phyloP scores from a whole-genome alignment of 805 yeast species.

The Millerozyma acaciae region DNA sequence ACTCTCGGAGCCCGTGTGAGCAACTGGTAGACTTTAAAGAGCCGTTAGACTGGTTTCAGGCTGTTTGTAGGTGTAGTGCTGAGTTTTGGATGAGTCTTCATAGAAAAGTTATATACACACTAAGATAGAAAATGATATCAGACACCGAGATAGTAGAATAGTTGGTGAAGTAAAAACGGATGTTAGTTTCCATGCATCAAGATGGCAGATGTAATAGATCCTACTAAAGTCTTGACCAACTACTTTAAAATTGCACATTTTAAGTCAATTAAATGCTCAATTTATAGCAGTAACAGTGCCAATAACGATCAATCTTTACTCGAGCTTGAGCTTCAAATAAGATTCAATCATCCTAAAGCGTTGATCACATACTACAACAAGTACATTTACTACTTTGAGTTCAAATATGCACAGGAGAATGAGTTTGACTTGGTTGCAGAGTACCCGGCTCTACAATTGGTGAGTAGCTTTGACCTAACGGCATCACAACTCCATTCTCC shows the following conservation, averaged over 20 bases:
- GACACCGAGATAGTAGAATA: too few relatives aligned
- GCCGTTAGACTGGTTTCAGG: too few relatives aligned
- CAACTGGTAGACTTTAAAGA: too few relatives aligned
- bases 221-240: slow-evolving; percentile 32
- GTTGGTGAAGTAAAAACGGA: too few relatives aligned
- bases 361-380: slow-evolving; percentile 41
- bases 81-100: too few relatives aligned
- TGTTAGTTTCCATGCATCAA: too few relatives aligned
- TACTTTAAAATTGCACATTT: slow-evolving; percentile 40
- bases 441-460: slow-evolving; percentile 23
- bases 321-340: slow-evolving; percentile 35
- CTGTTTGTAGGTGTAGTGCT: too few relatives aligned
- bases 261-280: slow-evolving; percentile 23
- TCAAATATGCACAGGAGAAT: slow-evolving; percentile 21
- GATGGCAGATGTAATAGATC: slow-evolving; percentile 14
- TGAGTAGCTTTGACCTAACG: slow-evolving; percentile 17
- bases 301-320: slow-evolving; percentile 35
- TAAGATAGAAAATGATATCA: too few relatives aligned
- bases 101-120: too few relatives aligned
- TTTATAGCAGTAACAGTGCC: slow-evolving; percentile 26
- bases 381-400: slow-evolving; percentile 31
- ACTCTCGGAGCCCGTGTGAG: too few relatives aligned
- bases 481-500: slow-evolving; percentile 29
- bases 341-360: slow-evolving; percentile 34
- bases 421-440: slow-evolving; percentile 14